A percentile compares a stretch with the other conserved stretches of the same genome.
Conservation (phyloP, 2,329 filamentous ascomycete species). For the Cladorrhinum sp. region DNA sequence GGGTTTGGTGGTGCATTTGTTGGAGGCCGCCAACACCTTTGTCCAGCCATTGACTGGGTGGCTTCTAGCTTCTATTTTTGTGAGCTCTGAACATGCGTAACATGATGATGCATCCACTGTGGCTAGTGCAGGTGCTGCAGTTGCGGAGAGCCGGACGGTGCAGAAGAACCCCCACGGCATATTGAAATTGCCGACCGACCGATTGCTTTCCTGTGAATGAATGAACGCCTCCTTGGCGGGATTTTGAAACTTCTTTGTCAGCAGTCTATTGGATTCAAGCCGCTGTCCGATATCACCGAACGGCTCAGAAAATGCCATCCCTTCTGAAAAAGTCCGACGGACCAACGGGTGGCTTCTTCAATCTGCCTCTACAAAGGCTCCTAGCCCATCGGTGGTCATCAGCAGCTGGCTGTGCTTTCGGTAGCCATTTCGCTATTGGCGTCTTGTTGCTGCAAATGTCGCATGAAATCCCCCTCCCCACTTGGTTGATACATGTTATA, state of each 20-base stretch:
- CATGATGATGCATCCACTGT: not conserved
- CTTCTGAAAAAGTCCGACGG: not conserved
- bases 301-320: not conserved
- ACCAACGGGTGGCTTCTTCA: too few relatives aligned
- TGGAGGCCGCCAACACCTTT: too few relatives aligned
- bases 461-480: not conserved
- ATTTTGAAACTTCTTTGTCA: not conserved
- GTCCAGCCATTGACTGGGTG: not conserved
- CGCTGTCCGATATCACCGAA: not conserved
- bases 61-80: not conserved
- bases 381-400: not conserved
- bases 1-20: not conserved
- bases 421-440: not conserved
- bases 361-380: too few relatives aligned
- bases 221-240: not conserved
- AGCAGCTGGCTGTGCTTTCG: not conserved
- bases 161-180: not conserved
- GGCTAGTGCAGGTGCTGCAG: not conserved
- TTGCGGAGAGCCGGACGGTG: not conserved
- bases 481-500: not conserved
- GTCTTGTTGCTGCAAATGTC: not conserved
- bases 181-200: not conserved
- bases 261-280: not conserved
- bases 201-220: not conserved
- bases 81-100: not conserved